Evolutionary conservation across 768 basidiomycete genomes (phyloP), one percentile per base, ranked within the genome.

Genomic region (Boletus subparvulus): DNA sequence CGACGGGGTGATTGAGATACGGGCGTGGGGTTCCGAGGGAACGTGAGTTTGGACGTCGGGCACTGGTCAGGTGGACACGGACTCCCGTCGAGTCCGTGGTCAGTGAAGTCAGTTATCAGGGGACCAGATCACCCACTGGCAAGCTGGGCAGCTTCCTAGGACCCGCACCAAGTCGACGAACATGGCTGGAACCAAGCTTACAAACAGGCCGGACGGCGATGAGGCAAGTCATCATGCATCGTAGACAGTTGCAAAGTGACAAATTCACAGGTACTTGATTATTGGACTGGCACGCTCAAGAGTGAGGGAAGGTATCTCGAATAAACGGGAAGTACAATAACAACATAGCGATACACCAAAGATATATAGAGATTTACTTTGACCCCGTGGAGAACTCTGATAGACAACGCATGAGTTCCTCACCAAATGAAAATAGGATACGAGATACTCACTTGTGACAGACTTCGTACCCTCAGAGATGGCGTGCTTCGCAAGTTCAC

Each of bases 401-500:
- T 50, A 7, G 60, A 61, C 19, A 44, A 40, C 56, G 49, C 54
- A 58, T 64, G 47, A 62, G 59, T 43, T 6, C 21, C 30, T 52
- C 26, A 10, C n/a, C 45, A 40, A 32, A 14, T 0, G 21, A 44
- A 19, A 33, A 54, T 9, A 2, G 35, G 21, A 21, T 13, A 61
- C 36, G 36, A 46, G 33, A 26, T 58, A 72, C 84, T 58, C 61
- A 85, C 84, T 87, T 63, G 86, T 87, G 50, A 86, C 85, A 33
- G 81, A 82, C 77, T 86, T 86, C 32, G 84, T 88, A 60, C 90
- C 90, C 76, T 92, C 90, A 8, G 88, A 91, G 75, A 92, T 91
- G 64, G 90, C 90, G 69, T 92, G 90, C 79, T 92, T 92, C 55
- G 88, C 87, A 44, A 92, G 81, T 72, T 91, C 90, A 76, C 89